Conservation (phyloP, 495 filamentous ascomycete genomes). For the Pseudoneurospora amorphoporcata region DNA sequence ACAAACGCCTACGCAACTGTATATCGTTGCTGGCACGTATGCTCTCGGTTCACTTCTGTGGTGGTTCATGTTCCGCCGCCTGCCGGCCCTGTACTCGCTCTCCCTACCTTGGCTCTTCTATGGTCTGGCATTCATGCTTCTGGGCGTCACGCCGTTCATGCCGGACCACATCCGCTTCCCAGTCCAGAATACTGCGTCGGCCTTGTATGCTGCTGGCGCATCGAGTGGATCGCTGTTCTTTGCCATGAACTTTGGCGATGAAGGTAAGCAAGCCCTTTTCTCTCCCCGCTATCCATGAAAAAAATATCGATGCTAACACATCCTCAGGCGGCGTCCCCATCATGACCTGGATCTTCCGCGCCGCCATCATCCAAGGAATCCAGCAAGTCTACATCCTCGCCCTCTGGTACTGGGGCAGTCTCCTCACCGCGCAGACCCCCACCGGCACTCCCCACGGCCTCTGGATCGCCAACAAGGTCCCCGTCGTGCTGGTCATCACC, state of each 20-base stretch:
- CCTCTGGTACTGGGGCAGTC: conserved; percentile 54
- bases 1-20: conserved; percentile 47
- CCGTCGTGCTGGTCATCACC: conserved; percentile 33
- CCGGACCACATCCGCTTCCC: conserved; percentile 30
- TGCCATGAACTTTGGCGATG: conserved; percentile 55
- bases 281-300: not conserved
- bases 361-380: conserved; percentile 51
- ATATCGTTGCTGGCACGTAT: conserved; percentile 52
- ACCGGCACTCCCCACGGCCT: conserved; percentile 1
- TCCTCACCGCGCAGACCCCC: conserved; percentile 18
- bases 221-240: conserved; percentile 53
- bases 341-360: conserved; percentile 54
- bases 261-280: conserved; percentile 21
- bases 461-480: conserved; percentile 19
- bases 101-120: conserved; percentile 45
- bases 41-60: conserved; percentile 45
- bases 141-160: conserved; percentile 50
- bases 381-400: conserved; percentile 51
- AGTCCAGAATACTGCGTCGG: conserved; percentile 49
- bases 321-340: conserved; percentile 39
- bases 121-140: conserved; percentile 48
- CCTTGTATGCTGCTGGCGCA: conserved; percentile 47
- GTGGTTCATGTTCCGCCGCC: conserved; percentile 24
- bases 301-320: not conserved
- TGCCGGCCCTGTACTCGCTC: conserved; percentile 34